Percentiles rank a stretch among this genome's conserved stretches.
phyloP scores from a whole-genome alignment of 225 moss, liverwort and hornwort genomes.

The Polytrichum formosum region DNA sequence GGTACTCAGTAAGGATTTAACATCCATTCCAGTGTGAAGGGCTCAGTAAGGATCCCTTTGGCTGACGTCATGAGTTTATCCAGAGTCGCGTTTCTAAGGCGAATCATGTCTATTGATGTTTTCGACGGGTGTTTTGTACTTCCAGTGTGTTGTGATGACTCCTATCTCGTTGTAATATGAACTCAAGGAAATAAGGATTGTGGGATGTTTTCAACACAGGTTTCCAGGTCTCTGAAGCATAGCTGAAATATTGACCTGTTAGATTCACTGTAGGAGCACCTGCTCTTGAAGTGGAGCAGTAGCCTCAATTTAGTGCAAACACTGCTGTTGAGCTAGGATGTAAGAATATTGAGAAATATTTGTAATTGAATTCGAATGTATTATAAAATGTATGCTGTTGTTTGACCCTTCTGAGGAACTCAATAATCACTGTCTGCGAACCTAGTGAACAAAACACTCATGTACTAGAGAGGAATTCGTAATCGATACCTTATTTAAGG shows the following conservation, averaged over 20 bases:
- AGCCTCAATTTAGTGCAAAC: background rate
- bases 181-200: background rate
- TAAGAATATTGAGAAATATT: background rate
- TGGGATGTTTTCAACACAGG: conserved; percentile 4
- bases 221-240: background rate
- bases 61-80: no score
- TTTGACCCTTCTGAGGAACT: background rate
- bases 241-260: background rate
- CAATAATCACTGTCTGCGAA: no score
- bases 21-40: no score
- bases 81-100: no score
- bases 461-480: no score
- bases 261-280: background rate
- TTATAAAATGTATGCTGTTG: background rate
- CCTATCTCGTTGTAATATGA: background rate
- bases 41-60: no score
- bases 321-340: conserved; percentile 5
- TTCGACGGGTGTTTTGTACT: no score
- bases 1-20: no score
- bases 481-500: background rate
- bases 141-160: background rate
- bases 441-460: no score
- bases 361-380: no score
- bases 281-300: background rate
- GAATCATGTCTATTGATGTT: no score